A percentile compares a stretch with the other conserved stretches of the same genome.
These are phyloP conservation scores for Cyberlindnera xishuangbannaensis DNA, from an alignment of 805 yeast species.

Conservation along the genomic window DNA sequence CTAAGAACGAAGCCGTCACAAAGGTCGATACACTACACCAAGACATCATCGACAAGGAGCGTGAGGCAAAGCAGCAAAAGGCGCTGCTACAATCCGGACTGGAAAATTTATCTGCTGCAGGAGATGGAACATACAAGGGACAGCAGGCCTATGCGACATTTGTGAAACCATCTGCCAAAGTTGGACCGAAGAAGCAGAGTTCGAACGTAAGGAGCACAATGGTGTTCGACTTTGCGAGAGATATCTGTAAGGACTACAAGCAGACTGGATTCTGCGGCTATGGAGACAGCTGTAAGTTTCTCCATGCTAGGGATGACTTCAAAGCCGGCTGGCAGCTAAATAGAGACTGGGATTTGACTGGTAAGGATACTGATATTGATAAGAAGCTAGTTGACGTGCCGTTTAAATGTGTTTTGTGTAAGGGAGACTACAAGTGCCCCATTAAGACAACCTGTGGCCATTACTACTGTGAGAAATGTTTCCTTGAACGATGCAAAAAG, in stretches of 20 bases:
- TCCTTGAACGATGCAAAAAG: conserved; percentile 39
- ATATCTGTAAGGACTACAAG: conserved; percentile 86
- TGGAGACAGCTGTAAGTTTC: conserved; percentile 94
- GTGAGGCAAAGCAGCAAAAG: too few species aligned
- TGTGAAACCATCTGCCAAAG: conserved; percentile 20
- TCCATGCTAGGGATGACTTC: conserved; percentile 86
- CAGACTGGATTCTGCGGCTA: conserved; percentile 95
- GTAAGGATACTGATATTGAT: conserved; percentile 21
- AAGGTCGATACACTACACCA: conserved; percentile 17
- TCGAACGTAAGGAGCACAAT: conserved; percentile 59
- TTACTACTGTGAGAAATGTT: conserved; percentile 59
- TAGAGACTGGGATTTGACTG: conserved; percentile 59
- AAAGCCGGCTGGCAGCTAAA: conserved; percentile 60
- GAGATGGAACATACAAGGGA: conserved; percentile 27
- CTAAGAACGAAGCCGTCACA: conserved; percentile 23
- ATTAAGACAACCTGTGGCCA: conserved; percentile 58
- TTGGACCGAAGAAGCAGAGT: conserved; percentile 36
- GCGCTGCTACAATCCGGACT: too few species aligned
- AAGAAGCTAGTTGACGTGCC: conserved; percentile 36
- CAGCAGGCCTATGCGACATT: conserved; percentile 22
- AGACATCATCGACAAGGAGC: not conserved
- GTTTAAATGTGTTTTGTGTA: conserved; percentile 59
- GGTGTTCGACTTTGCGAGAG: conserved; percentile 82
- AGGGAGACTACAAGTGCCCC: conserved; percentile 46
- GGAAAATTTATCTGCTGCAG: too few species aligned